Evolutionary conservation across 1,139 yeast species (phyloP), one percentile per base, ranked within the genome.

Genomic region (Schizosaccharomyces versatilis): DNA sequence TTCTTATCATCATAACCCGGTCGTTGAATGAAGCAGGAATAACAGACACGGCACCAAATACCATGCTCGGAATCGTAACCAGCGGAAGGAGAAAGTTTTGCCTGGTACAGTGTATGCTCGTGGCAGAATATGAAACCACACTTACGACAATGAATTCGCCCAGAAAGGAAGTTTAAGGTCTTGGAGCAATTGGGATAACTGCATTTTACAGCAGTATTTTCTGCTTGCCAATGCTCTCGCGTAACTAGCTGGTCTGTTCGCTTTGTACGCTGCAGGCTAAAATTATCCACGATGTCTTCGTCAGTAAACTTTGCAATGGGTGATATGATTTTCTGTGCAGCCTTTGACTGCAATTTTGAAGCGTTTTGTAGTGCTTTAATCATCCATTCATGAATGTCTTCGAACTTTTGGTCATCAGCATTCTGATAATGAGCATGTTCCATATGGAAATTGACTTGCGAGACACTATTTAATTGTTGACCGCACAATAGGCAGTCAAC

Each of bases 71-170:
- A 70, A 59, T 76, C 73, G 60, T 75, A 71, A 53, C 70, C 56
- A 5, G 78, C 84, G 58, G 64, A 65, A 41, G 60, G 66, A 61
- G 71, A 72, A 54, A 70, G 71, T 68, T 70, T 76, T 57, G 75
- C 67, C 49, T 71, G 72, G 62, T 71, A 78, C 54, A 70, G 67
- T 2, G 85, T 73, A 68, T 86, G 95, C 36, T 67, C 68, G 57
- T 74, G 73, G 64, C 95, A 85, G 63, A 68, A 84, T 19, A 85
- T 66, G 38, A 71, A 67, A 0, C 95, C 95, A 68, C 96, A 86
- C 38, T 66, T 63, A 3, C 73, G 61, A 54, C 73, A 69, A 56
- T 70, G 64, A 44, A 67, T 63, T 5, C 60, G 56, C 1, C 70
- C 69, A 38, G 61, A 63, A 5, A 44, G 10, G 14, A 44, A 44